Base-by-base conservation (phyloP, 306 rosid genomes). In the Morella rubra region DNA sequence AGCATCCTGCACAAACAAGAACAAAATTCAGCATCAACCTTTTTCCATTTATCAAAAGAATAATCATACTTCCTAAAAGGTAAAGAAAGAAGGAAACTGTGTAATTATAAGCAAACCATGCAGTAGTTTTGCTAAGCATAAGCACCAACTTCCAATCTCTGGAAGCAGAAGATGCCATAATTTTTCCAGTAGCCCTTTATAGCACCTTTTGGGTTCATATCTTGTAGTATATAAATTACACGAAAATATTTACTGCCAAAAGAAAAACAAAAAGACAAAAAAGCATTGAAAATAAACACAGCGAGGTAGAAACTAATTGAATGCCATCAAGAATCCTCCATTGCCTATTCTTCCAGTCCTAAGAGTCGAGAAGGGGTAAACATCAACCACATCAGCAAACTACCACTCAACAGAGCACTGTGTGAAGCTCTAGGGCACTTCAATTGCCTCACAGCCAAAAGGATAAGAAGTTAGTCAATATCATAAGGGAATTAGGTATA, bases 1-100 rank as follows among this genome's bases (percentile, higher is more conserved):
- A 82, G 82, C 97, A 62, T 91, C 96, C 99, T 96, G 82, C 76
- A 79, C 22, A 81, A 72, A 22, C 76, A 78, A 42, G 81, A 2
- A 54, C 72, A 77, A 73, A 68, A 44, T 52, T 66, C 5, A n/a
- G 71, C 46, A 41, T 18, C 20, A 42, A 24, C 50, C 24, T 20
- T 18, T 65, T n/a, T 65, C 42, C 20, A 44, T 66, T 41, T 42
- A 66, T 66, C 13, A 41, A 40, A 16, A 66, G 14, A 12, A 61
- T 27, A 66, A 44, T 50, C 13, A n/a, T 32, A 32, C 37, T 32
- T 32, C 32, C 18, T 0, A 7, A 62, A 72, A 68, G 19, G 42
- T 66, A 16, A 13, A 54, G 67, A 54, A 40, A 32, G 19, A 42
- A 12, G 14, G 45, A 42, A 55, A 72, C 44, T 58, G 16, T 7